Percentiles rank a stretch among this genome's conserved stretches.
Conservation (phyloP, 805 yeast species). For the Kazachstania bromeliacearum region DNA sequence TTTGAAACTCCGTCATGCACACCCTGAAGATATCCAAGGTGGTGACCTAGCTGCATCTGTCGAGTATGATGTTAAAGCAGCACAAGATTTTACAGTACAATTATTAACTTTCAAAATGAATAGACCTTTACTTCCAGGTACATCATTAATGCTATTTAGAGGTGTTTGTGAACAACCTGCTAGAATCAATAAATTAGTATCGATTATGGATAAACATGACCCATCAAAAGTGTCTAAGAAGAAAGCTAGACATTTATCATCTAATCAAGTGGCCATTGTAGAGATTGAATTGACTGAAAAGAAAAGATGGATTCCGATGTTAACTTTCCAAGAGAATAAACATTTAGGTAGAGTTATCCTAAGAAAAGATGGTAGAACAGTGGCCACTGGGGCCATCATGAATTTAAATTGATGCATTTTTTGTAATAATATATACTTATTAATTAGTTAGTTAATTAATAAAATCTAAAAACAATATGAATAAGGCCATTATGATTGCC, state of each 20-base stretch:
- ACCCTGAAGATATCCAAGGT: slow-evolving; percentile 40
- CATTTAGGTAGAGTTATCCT: slow-evolving; percentile 93
- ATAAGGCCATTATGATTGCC: slow-evolving; percentile 46
- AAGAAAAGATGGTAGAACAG: slow-evolving; percentile 96
- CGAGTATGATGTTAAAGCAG: slow-evolving; percentile 38
- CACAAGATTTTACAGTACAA: slow-evolving; percentile 44
- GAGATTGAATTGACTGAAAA: slow-evolving; percentile 94
- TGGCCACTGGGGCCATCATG: slow-evolving; percentile 93
- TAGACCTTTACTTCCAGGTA: slow-evolving; percentile 70
- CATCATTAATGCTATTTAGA: slow-evolving; percentile 67
- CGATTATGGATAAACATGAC: slow-evolving; percentile 63
- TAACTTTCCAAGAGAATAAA: slow-evolving; percentile 75
- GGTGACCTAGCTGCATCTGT: slow-evolving; percentile 58
- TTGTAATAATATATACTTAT: neutral
- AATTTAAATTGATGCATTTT: slow-evolving; percentile 31
- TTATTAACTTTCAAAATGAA: slow-evolving; percentile 54
- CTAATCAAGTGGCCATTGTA: slow-evolving; percentile 92
- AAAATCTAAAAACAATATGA: slow-evolving; percentile 48
- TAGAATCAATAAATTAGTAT: slow-evolving; percentile 41
- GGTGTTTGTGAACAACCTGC: slow-evolving; percentile 69
- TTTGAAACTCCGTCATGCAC: slow-evolving; percentile 31
- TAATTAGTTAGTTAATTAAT: slow-evolving; percentile 26
- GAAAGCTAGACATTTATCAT: slow-evolving; percentile 88
- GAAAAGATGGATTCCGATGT: slow-evolving; percentile 84
- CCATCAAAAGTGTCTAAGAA: slow-evolving; percentile 80